Conservation (phyloP, 1,139 yeast genomes). For the Yamadazyma trypodendri region DNA sequence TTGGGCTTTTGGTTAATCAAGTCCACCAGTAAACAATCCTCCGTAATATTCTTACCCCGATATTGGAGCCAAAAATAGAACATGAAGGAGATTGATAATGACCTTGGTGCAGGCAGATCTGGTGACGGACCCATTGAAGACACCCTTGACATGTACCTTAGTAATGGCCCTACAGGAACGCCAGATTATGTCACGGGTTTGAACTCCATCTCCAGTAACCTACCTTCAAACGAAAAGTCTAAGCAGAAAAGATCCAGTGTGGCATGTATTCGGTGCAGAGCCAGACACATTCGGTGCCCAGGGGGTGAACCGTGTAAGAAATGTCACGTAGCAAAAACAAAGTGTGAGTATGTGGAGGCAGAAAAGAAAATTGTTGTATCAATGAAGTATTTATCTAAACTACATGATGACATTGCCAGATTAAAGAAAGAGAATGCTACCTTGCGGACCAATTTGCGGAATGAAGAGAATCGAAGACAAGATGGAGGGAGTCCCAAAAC, state of each 20-base stretch:
- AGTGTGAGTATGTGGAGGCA: constrained; percentile 76
- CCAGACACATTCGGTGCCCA: constrained; percentile 76
- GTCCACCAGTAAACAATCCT: no score
- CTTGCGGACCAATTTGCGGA: constrained; percentile 46
- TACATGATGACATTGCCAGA: constrained; percentile 66
- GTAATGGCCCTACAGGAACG: no score
- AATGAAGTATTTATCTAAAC: constrained; percentile 64
- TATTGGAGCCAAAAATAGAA: no score
- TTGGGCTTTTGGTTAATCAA: no score
- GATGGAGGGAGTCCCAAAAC: constrained; percentile 11
- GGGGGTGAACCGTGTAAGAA: constrained; percentile 77
- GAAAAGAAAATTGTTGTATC: constrained; percentile 78
- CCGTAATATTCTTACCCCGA: no score
- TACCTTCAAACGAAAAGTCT: not conserved
- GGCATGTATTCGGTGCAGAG: constrained; percentile 70
- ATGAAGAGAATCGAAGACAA: constrained; percentile 20
- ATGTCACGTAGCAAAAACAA: constrained; percentile 56
- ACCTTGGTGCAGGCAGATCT: no score
- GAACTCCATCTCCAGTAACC: no score
- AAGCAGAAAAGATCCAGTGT: constrained; percentile 35
- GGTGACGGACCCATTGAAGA: no score
- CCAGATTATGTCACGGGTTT: no score
- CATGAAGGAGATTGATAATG: no score
- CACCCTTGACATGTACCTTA: no score
- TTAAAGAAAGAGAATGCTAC: constrained; percentile 54